Conservation (phyloP, 805 yeast genomes). For the Yarrowia sp. region DNA sequence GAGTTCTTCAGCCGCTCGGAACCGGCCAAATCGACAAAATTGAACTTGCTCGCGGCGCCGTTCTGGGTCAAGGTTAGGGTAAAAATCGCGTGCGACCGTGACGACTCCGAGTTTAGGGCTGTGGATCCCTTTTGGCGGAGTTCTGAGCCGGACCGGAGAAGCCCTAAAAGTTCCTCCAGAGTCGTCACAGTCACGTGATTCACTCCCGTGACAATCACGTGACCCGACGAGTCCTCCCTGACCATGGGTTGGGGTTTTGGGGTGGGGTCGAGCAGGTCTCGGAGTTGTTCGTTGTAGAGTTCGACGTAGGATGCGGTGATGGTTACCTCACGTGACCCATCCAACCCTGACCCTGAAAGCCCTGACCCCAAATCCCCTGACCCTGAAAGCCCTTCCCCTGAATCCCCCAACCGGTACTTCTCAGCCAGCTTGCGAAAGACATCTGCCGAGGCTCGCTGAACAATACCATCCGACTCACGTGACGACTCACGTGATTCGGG, state of each 20-base stretch:
- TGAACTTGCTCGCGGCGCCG: constrained; percentile 51
- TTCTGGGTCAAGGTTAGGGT: constrained; percentile 56
- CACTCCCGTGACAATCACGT: constrained; percentile 57
- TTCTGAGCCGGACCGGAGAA: constrained; percentile 49
- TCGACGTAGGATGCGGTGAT: constrained; percentile 54
- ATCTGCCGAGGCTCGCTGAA: constrained; percentile 44
- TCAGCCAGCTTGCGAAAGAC: constrained; percentile 27
- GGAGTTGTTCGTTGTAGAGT: constrained; percentile 64
- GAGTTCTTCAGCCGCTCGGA: constrained; percentile 59
- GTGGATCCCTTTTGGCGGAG: constrained; percentile 63
- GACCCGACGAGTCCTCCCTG: constrained; percentile 59
- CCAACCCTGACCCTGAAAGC: background rate
- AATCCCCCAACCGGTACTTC: background rate
- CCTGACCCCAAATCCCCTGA: background rate
- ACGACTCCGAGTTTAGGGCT: constrained; percentile 61
- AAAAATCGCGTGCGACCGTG: constrained; percentile 73
- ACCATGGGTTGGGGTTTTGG: constrained; percentile 38
- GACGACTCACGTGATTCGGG: too few relatives aligned
- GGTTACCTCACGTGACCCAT: background rate
- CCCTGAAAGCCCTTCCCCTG: background rate
- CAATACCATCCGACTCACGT: constrained; percentile 52
- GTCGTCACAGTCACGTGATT: constrained; percentile 46
- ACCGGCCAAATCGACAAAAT: constrained; percentile 70
- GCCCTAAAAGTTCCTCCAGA: constrained; percentile 46
- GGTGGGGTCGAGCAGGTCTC: constrained; percentile 38